Conservation (phyloP, 345 rosid species). For the Pseudoturritis turrita region DNA sequence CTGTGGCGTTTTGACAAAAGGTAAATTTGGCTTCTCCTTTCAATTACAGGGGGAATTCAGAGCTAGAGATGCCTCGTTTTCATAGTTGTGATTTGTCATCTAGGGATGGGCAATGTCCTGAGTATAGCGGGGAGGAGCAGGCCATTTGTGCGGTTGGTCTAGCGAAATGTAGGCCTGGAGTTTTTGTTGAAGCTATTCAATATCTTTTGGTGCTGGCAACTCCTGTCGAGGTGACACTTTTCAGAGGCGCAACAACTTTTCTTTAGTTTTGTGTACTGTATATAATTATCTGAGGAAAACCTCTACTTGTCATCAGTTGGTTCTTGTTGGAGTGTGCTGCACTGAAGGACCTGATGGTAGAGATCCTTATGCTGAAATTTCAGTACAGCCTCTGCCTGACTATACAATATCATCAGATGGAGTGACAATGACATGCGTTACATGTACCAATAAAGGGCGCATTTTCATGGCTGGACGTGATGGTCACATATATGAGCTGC, state of each 20-base stretch:
- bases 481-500: conserved; percentile 84
- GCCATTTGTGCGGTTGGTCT: conserved; percentile 95
- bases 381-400: conserved; percentile 87
- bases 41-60: neutral
- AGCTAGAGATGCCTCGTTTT: conserved; percentile 1
- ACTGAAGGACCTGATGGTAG: conserved; percentile 71
- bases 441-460: conserved; percentile 80
- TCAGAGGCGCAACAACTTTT: neutral
- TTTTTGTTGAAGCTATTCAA: conserved; percentile 93
- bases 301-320: conserved; percentile 53
- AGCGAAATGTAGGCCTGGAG: conserved; percentile 76
- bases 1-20: conserved; percentile 96
- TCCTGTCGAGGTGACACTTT: conserved; percentile 69
- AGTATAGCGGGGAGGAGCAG: conserved; percentile 82
- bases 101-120: conserved; percentile 98
- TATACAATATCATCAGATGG: conserved; percentile 90
- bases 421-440: conserved; percentile 82
- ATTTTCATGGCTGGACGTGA: conserved; percentile 94
- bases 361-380: conserved; percentile 93
- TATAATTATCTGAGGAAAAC: conserved; percentile 1
- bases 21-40: conserved; percentile 35
- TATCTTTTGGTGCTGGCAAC: conserved; percentile 85
- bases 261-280: neutral
- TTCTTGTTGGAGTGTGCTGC: conserved; percentile 95
- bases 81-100: neutral